Base-by-base conservation (phyloP, 768 basidiomycete genomes). In the Trametes maxima region DNA sequence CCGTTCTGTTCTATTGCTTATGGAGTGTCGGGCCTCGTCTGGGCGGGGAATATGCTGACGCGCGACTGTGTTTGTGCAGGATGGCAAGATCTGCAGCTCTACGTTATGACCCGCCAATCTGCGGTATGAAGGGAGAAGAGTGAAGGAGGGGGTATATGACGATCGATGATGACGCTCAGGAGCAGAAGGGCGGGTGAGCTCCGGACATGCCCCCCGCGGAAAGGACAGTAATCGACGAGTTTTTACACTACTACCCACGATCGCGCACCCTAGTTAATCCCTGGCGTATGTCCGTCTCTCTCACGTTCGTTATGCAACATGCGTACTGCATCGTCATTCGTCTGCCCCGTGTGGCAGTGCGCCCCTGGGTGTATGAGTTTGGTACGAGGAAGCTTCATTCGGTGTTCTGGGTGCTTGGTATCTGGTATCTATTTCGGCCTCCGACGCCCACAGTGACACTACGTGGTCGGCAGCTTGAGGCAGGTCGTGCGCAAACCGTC, bases 41-140 rank as follows among this genome's bases (percentile, higher is more conserved):
- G 28, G 28, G 28, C 28, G 28, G 28, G 3, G 28, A 51, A 46
- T 21, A 43, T 44, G 61, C 28, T 56, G n/a, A 61, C 54, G 39
- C 37, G 28, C 8, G 28, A 8, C 28, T 33, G 39, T 46, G n/a
- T 60, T 21, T 54, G 45, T 60, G 46, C 69, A 87, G 89, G 89
- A 42, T 92, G 89, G 90, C 90, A 91, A 68, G 89, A 91, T 76
- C 77, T 92, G 61, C 85, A 83, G 67, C 73, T 89, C 59, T 92
- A 90, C 69, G 84, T 92, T 69, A 75, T 89, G 56, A 91, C 88
- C 71, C 87, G 89, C 64, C 88, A 89, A 71, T 84, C 86, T 42
- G 88, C 88, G 62, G 76, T 87, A 74, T 86, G 73, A 73, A 39
- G 74, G 85, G 73, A 72, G 19, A 43, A 46, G n/a, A 16, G 60